Evolutionary conservation across 2,329 filamentous ascomycete species (phyloP), one percentile per base, ranked within the genome.

Genomic region (Xylaria sp.): DNA sequence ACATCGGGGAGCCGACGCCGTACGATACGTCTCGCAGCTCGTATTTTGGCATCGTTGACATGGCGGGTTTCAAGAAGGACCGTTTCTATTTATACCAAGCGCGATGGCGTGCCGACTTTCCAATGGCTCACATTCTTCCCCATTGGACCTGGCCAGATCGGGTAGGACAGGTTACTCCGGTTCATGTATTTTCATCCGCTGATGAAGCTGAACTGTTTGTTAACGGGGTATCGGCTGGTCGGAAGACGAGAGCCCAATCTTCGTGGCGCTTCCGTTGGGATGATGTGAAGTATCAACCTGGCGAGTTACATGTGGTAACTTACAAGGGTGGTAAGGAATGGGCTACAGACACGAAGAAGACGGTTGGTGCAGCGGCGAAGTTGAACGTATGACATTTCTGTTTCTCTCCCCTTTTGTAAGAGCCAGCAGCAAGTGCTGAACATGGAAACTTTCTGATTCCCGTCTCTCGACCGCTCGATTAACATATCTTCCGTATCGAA

Each of bases 41-140:
- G 1, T 88, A 87, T 72, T 87, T 83, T 51, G 85, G 86, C 10
- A 86, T 88, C 64, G 80, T 88, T 33, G 86, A 88, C 61, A 77
- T 87, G 6, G 85, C 86, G 0, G 86, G 86, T 0, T 88, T 88
- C 75, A 80, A 79, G 62, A 88, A 88, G 74, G 85, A 87, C 65
- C 78, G 85, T 0, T 87, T 83, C 73, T 87, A 81, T 68, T 71
- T 87, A 3, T 88, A 87, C 66, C 86, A 87, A 70, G 74, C 84
- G 0, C 81, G 84, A 7, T 88, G 85, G 86, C 77, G 81, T 2
- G 78, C 85, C 0, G 81, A 84, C 17, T 61, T 85, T 0, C 75
- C 70, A 1, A 80, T 83, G 75, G 85, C 83, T 3, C 84, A 87
- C 69, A 82, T 87, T 20, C 79, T 87, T 0, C 85, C 85, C 1